These are phyloP conservation scores for Fusarium mundagurra DNA, from an alignment of 2,329 filamentous ascomycete species.

Conservation along the genomic window DNA sequence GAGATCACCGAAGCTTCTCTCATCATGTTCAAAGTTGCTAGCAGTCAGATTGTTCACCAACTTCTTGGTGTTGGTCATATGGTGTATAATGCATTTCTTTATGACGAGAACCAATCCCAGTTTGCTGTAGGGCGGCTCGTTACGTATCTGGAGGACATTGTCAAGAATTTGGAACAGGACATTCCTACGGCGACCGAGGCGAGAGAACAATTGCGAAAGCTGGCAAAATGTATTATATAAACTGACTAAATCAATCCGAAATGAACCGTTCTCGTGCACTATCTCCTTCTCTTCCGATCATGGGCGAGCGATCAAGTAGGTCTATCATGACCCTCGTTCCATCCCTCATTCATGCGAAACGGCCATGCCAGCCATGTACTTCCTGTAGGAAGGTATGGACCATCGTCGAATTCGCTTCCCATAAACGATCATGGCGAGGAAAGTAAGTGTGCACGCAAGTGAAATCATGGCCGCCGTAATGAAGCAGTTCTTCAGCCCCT, in stretches of 20 bases:
- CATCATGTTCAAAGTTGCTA: background rate
- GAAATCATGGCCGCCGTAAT: background rate
- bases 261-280: background rate
- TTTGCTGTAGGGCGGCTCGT: background rate
- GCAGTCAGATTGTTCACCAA: background rate
- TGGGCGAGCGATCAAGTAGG: background rate
- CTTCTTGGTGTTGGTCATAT: background rate
- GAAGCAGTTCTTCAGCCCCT: background rate
- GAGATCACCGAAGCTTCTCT: background rate
- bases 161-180: background rate
- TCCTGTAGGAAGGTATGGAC: background rate
- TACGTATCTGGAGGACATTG: background rate
- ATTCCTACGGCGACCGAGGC: background rate
- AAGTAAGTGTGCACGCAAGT: background rate
- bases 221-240: background rate
- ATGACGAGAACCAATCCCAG: background rate
- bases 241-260: background rate
- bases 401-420: background rate
- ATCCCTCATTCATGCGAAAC: background rate
- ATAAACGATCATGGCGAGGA: background rate
- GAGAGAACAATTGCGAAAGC: background rate
- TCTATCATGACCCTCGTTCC: rapidly evolving
- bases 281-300: rapidly evolving
- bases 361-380: background rate
- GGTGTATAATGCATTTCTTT: background rate